Evolutionary conservation across 148 eudicot species (phyloP), one percentile per base, ranked within the genome.

Genomic region (Beta vulgaris): DNA sequence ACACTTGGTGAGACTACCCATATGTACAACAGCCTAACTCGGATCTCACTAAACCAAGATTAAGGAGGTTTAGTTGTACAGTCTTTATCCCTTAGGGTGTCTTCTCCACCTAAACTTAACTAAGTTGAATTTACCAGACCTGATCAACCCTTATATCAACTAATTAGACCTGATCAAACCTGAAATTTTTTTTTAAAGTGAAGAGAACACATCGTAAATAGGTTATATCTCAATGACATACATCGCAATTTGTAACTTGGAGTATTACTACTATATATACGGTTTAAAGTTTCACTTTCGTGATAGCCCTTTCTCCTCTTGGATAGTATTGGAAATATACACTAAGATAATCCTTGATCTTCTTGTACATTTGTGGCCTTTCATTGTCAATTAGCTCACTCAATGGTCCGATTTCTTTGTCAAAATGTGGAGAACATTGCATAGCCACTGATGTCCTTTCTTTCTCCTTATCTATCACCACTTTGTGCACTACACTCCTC

Each of bases 401-500:
- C 4, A 53, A 14, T 21, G 73, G 73, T 34, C 61, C 73, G 2
- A 70, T 51, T 34, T 70, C 61, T 49, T 53, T 54, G 43, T 49
- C 58, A 1, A 5, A 12, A 1, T 73, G 76, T 21, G 83, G 76
- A 16, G 15, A 1, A 51, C 78, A 60, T 28, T 73, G 59, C 40
- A 73, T 32, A 0, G 79, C 85, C 67, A 82, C 28, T 0, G 87
- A 61, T 10, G 61, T 78, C 76, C 78, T 79, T 63, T 76, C 85
- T 11, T 37, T 55, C 23, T 73, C 68, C 2, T 60, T 39, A 63
- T 71, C 77, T 23, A 78, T 54, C 59, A 77, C 73, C 49, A 77
- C 87, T 79, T 79, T 73, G 73, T 85, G 87, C 73, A 76, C 39
- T 16, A 79, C 77, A 71, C 87, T 85, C 72, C 76, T 79, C 72